phyloP scores from a whole-genome alignment of 805 yeast species.

The Myxozyma geophila region DNA sequence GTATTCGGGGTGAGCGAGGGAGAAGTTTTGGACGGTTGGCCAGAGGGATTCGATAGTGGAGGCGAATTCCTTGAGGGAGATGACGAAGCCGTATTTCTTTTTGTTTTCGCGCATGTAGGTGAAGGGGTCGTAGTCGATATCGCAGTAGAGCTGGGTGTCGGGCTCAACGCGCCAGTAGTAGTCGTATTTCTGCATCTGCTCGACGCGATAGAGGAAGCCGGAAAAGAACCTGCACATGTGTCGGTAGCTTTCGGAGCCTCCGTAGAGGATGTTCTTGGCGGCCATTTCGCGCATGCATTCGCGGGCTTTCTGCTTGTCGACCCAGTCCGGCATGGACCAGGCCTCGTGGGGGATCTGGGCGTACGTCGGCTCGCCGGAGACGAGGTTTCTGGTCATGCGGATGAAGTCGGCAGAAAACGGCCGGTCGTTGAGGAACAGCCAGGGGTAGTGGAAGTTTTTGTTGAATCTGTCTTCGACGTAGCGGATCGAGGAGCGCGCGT shows the following conservation, averaged over 20 bases:
- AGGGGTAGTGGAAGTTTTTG: conserved; percentile 65
- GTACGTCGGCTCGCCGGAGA: conserved; percentile 66
- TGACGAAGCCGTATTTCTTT: conserved; percentile 68
- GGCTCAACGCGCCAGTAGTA: conserved; percentile 90
- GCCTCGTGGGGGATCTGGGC: conserved; percentile 64
- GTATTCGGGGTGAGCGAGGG: conserved; percentile 53
- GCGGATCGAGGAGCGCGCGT: conserved; percentile 60
- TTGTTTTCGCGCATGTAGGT: conserved; percentile 58
- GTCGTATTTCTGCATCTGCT: conserved; percentile 60
- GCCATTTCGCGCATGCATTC: conserved; percentile 53
- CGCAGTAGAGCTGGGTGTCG: conserved; percentile 72
- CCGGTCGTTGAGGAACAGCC: conserved; percentile 76
- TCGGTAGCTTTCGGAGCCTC: conserved; percentile 63
- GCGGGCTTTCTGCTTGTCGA: conserved; percentile 58
- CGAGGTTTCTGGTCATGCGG: conserved; percentile 51
- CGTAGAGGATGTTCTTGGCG: conserved; percentile 57
- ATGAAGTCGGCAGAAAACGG: conserved; percentile 63
- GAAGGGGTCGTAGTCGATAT: conserved; percentile 64
- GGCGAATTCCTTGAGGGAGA: conserved; percentile 60
- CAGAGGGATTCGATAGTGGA: conserved; percentile 66
- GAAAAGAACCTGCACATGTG: conserved; percentile 83
- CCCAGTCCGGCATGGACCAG: conserved; percentile 61
- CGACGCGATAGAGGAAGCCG: conserved; percentile 71
- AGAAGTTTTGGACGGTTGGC: conserved; percentile 56
- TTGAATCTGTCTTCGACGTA: conserved; percentile 72